These are phyloP conservation scores for Lipomyces sp. DNA, from an alignment of 805 yeast genomes.

Conservation along the genomic window DNA sequence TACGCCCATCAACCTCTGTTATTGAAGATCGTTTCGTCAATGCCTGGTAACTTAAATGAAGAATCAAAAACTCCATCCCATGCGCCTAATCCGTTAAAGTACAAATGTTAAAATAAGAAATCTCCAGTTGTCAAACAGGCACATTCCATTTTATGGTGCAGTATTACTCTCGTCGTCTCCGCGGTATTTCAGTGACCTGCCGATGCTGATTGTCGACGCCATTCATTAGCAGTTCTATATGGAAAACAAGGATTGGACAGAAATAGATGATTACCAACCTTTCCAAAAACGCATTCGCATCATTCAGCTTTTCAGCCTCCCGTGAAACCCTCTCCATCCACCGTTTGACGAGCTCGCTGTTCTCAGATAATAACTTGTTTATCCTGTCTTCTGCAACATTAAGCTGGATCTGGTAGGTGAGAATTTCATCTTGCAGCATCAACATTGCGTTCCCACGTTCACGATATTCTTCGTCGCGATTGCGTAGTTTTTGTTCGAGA, in stretches of 20 bases:
- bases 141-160: neutral
- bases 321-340: constrained; percentile 56
- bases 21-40: too few relatives aligned
- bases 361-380: constrained; percentile 45
- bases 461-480: constrained; percentile 32
- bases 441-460: constrained; percentile 57
- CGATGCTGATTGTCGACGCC: constrained; percentile 12
- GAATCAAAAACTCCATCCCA: too few relatives aligned
- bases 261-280: constrained; percentile 16
- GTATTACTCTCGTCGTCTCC: neutral
- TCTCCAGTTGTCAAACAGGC: neutral
- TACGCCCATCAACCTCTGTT: too few relatives aligned
- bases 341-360: constrained; percentile 50
- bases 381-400: constrained; percentile 45
- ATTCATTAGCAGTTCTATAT: too few relatives aligned
- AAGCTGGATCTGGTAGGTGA: constrained; percentile 58
- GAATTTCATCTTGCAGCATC: constrained; percentile 62
- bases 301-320: constrained; percentile 62
- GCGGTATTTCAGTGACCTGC: constrained; percentile 13
- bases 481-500: constrained; percentile 35
- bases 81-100: too few relatives aligned
- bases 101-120: neutral
- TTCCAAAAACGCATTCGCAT: constrained; percentile 41
- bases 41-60: too few relatives aligned
- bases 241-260: too few relatives aligned